Base-by-base conservation (phyloP, 495 filamentous ascomycete species). In the Tuber calosporum region DNA sequence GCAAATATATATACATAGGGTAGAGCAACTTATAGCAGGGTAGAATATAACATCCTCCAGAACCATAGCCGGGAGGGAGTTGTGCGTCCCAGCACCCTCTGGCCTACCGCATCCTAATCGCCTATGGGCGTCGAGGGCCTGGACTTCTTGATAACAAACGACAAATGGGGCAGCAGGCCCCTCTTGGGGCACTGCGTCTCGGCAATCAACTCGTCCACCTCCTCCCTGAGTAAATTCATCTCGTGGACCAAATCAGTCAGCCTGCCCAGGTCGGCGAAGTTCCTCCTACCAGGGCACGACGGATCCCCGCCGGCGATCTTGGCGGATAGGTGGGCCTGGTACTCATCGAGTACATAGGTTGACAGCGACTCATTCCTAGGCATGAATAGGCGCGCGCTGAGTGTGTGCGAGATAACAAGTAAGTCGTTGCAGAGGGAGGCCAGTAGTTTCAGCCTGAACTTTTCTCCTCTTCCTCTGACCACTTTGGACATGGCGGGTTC, bases 121-220 rank as follows among this genome's bases (percentile, higher is more conserved):
- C 66, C 66, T 40, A 69, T 30, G 26, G 73, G 62, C 20, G 75
- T 77, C 19, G 75, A 67, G 30, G 75, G 75, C n/a, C 74, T 68
- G 15, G 75, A 77, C 45, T 77, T 80, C 48, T 78, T 78, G 26
- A 80, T 67, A 5, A 77, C 73, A 68, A 80, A 80, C 9, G 78
- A 80, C 67, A 80, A 38, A 38, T 80, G 79, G 7, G 79, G 78
- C 15, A 80, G 67, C 38, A 80, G 68, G 11, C 79, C 79, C 42
- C 74, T 74, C 72, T 80, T 80, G 3, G 79, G 79, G 37, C 79
- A 80, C 38, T 80, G 79, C 6, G 79, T 81, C 72, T 81, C 79
- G 19, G 73, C 71, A 58, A 80, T 81, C 13, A 81, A 74, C 41
- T 80, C 76, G 41, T 81, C 79, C 19, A 81, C 79, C 42, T 79